These are phyloP conservation scores for Monilinia vaccinii-corymbosi DNA, from an alignment of 2,329 filamentous ascomycete genomes.

Conservation along the genomic window DNA sequence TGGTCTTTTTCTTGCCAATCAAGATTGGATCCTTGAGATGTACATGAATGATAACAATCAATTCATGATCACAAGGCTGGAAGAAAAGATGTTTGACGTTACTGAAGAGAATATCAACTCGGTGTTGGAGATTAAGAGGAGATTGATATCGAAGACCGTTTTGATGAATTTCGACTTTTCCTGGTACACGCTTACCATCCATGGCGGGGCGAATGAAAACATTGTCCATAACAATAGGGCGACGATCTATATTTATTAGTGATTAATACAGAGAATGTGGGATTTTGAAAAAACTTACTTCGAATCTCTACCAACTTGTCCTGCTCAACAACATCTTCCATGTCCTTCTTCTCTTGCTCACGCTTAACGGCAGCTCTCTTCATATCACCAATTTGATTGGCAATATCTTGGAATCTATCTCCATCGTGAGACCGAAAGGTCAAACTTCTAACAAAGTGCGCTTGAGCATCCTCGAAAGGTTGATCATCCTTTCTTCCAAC, in stretches of 20 bases:
- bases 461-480: constrained; percentile 91
- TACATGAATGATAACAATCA: constrained; percentile 97
- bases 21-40: constrained; percentile 98
- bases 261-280: constrained; percentile 32
- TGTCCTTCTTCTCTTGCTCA: constrained; percentile 97
- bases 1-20: constrained; percentile 96
- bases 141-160: constrained; percentile 96
- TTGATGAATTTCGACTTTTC: constrained; percentile 94
- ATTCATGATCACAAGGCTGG: constrained; percentile 89
- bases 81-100: constrained; percentile 99
- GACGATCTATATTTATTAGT: constrained; percentile 55
- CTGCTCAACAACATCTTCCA: constrained; percentile 98
- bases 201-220: constrained; percentile 92
- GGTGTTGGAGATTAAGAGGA: constrained; percentile 67
- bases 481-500: constrained; percentile 96
- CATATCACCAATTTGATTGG: constrained; percentile 88
- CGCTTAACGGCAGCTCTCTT: constrained; percentile 87
- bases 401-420: constrained; percentile 80
- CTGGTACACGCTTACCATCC: constrained; percentile 93
- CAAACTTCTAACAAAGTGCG: constrained; percentile 90
- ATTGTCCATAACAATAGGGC: constrained; percentile 82
- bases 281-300: constrained; percentile 48
- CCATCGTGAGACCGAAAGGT: constrained; percentile 91
- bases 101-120: constrained; percentile 91
- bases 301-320: constrained; percentile 93